phyloP scores from a whole-genome alignment of 805 yeast genomes.

The Clavispora asparagi region DNA sequence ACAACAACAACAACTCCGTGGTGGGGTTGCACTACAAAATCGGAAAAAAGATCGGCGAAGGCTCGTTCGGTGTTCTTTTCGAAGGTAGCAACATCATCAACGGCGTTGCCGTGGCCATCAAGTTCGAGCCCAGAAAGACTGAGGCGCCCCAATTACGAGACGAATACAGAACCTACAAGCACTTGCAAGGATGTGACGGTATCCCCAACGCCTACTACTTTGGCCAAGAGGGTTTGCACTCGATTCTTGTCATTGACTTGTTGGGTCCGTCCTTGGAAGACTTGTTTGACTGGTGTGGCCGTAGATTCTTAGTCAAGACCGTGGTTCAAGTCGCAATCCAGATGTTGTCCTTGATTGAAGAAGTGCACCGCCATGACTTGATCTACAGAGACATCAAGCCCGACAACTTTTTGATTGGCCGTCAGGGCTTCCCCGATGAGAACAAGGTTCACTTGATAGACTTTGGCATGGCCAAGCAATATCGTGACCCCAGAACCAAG shows the following conservation, averaged over 20 bases:
- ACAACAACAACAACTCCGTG: conserved; percentile 32
- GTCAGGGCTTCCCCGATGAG: conserved; percentile 53
- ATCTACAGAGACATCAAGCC: conserved; percentile 82
- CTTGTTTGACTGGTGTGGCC: conserved; percentile 83
- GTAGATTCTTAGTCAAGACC: conserved; percentile 66
- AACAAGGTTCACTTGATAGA: conserved; percentile 71
- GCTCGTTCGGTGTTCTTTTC: conserved; percentile 80
- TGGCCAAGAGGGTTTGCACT: conserved; percentile 82
- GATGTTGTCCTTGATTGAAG: conserved; percentile 68
- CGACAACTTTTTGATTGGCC: conserved; percentile 72
- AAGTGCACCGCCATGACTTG: conserved; percentile 70
- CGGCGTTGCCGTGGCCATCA: conserved; percentile 66
- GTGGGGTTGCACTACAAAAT: conserved; percentile 69
- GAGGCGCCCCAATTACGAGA: conserved; percentile 83
- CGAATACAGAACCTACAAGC: conserved; percentile 74
- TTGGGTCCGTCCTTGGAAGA: conserved; percentile 81
- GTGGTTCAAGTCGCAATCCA: conserved; percentile 72
- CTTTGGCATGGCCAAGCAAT: conserved; percentile 85
- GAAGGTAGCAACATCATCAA: conserved; percentile 73
- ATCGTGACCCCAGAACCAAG: conserved; percentile 72
- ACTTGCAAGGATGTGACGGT: conserved; percentile 62
- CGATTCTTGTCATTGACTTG: conserved; percentile 69
- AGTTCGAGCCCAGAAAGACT: conserved; percentile 73
- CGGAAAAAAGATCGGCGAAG: conserved; percentile 83
- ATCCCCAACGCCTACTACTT: conserved; percentile 81